phyloP scores from a whole-genome alignment of 2,329 filamentous ascomycete species.

The Claviceps purpurea region DNA sequence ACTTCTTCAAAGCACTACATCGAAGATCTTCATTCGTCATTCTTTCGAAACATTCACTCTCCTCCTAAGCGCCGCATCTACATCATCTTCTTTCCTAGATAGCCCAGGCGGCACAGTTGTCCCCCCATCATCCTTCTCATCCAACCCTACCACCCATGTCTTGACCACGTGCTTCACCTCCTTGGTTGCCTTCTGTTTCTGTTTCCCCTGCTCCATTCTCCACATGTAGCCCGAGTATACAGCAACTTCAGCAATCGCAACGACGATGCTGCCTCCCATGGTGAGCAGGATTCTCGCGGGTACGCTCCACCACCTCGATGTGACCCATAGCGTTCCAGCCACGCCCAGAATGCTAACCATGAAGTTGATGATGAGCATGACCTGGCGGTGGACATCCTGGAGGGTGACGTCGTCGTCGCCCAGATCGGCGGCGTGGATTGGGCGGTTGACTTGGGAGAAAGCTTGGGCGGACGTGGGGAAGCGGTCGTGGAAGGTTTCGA shows the following conservation, averaged over 20 bases:
- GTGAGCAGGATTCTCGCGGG: slow-evolving; percentile 57
- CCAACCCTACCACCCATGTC: slow-evolving; percentile 52
- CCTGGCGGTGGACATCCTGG: slow-evolving; percentile 64
- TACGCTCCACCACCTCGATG: slow-evolving; percentile 61
- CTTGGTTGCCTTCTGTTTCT: slow-evolving; percentile 42
- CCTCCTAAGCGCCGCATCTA: slow-evolving; percentile 14
- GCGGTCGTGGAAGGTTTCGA: slow-evolving; percentile 46
- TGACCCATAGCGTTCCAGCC: slow-evolving; percentile 65
- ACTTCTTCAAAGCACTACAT: too few species aligned
- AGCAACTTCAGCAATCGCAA: slow-evolving; percentile 63
- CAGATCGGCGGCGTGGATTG: slow-evolving; percentile 29
- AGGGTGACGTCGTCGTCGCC: slow-evolving; percentile 54
- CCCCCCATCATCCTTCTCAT: slow-evolving; percentile 14
- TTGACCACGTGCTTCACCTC: slow-evolving; percentile 58
- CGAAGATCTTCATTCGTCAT: background rate
- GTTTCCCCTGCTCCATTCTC: slow-evolving; percentile 55
- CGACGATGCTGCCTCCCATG: slow-evolving; percentile 53
- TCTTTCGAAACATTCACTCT: slow-evolving; percentile 9
- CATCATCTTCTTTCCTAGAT: slow-evolving; percentile 10
- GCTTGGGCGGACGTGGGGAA: slow-evolving; percentile 42
- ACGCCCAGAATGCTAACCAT: slow-evolving; percentile 74
- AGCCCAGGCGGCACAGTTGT: slow-evolving; percentile 14
- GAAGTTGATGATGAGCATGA: slow-evolving; percentile 81
- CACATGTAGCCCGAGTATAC: slow-evolving; percentile 66
- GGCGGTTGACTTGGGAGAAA: slow-evolving; percentile 41